Percentiles rank a stretch among this genome's conserved stretches.
These are phyloP conservation scores for Aspergillus oerlinghausenensis DNA, from an alignment of 2,329 filamentous ascomycete genomes.

Conservation along the genomic window DNA sequence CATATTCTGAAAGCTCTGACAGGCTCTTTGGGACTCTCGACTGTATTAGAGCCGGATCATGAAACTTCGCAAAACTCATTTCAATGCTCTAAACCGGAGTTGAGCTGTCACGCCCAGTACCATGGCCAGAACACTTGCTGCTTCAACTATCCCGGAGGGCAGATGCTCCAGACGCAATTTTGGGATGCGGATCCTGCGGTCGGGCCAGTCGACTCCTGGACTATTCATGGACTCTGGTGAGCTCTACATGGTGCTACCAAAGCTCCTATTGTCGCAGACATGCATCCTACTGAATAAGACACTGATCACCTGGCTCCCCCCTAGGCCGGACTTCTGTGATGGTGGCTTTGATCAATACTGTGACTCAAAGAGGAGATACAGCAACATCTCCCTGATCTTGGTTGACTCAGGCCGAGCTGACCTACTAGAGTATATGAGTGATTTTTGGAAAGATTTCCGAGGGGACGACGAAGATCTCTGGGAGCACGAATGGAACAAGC, in stretches of 20 bases:
- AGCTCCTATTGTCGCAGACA: not conserved
- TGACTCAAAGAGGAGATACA: slow-evolving; percentile 58
- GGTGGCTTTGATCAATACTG: slow-evolving; percentile 65
- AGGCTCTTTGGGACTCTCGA: slow-evolving; percentile 27
- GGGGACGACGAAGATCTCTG: slow-evolving; percentile 63
- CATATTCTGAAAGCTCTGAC: slow-evolving; percentile 30
- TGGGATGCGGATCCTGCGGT: slow-evolving; percentile 65
- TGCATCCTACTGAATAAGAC: not conserved
- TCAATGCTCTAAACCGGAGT: slow-evolving; percentile 32
- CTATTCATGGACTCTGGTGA: slow-evolving; percentile 65
- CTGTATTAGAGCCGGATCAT: slow-evolving; percentile 12
- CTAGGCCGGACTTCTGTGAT: slow-evolving; percentile 62
- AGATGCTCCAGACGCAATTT: slow-evolving; percentile 70
- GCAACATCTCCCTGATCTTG: slow-evolving; percentile 62
- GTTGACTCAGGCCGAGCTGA: slow-evolving; percentile 50
- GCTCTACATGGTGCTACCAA: slow-evolving; percentile 6
- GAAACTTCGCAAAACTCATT: slow-evolving; percentile 8
- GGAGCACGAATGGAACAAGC: slow-evolving; percentile 72
- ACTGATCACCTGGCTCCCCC: slow-evolving; percentile 2
- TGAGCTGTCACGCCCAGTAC: slow-evolving; percentile 63
- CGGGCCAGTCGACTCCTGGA: slow-evolving; percentile 67
- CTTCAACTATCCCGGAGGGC: slow-evolving; percentile 67
- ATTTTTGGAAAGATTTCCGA: slow-evolving; percentile 66
- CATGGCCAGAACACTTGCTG: slow-evolving; percentile 64
- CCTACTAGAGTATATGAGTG: slow-evolving; percentile 62